Conservation (phyloP, 1,139 yeast genomes). For the Hyphopichia buzzinii region DNA sequence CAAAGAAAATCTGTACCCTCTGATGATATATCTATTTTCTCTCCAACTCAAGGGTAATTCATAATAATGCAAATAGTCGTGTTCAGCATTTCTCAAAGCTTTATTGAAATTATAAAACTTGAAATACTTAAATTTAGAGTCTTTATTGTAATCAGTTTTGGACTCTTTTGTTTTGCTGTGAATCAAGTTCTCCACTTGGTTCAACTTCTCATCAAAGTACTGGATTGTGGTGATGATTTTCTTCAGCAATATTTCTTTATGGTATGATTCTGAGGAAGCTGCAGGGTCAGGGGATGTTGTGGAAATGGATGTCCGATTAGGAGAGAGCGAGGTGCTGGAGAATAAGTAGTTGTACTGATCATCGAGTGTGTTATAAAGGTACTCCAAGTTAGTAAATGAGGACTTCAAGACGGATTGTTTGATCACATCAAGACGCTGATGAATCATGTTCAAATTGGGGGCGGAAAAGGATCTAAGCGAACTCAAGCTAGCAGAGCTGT, state of each 20-base stretch:
- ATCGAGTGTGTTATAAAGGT: conserved; percentile 49
- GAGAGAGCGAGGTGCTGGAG: conserved; percentile 6
- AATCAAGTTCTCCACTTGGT: conserved; percentile 49
- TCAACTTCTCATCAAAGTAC: conserved; percentile 55
- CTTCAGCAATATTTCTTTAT: conserved; percentile 33
- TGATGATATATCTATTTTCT: conserved; percentile 79
- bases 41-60: conserved; percentile 93
- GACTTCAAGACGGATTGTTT: conserved; percentile 42
- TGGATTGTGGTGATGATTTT: conserved; percentile 54
- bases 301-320: background rate
- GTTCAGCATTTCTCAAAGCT: conserved; percentile 56
- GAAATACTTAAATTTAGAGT: conserved; percentile 36
- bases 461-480: conserved; percentile 33
- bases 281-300: conserved; percentile 7
- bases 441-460: conserved; percentile 36
- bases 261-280: conserved; percentile 17
- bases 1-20: conserved; percentile 82
- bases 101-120: conserved; percentile 59
- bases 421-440: conserved; percentile 42
- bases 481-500: conserved; percentile 27
- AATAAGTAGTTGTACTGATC: conserved; percentile 53
- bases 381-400: conserved; percentile 45
- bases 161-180: conserved; percentile 35
- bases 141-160: conserved; percentile 25
- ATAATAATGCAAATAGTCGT: conserved; percentile 68